Base-by-base conservation (phyloP, 2,329 filamentous ascomycete species). In the Ophiobolus disseminans region DNA sequence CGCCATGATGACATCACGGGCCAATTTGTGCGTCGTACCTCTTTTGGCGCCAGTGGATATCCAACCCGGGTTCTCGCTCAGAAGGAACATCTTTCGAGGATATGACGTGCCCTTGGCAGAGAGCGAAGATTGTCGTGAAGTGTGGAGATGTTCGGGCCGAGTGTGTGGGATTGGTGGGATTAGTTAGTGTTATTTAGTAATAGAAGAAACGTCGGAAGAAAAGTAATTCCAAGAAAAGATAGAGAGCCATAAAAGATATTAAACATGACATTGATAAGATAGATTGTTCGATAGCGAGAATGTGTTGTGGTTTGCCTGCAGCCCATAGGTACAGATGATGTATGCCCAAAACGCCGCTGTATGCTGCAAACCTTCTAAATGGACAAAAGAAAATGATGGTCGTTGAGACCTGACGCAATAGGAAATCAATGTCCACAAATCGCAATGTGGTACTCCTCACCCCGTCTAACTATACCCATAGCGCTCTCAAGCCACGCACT, bases 1-100 rank as follows among this genome's bases (percentile, higher is more conserved):
- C 55, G 52, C 52, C 52, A 56, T 54, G 8, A 54, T 56, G 55
- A 58, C 57, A 58, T 60, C 55, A 60, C 43, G 35, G 26, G 28
- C 10, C 39, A 19, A 26, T 47, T 30, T 31, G 34, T 36, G 22
- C 37, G 40, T 36, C 13, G 34, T 31, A 16, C 23, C 41, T 35
- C 34, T 35, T 40, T 39, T 40, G 26, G 31, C 16, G 28, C 14
- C 23, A 40, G 25, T 48, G 39, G 37, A 35, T 46, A 49, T 45
- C 2, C 20, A n/a, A 3, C 16, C 19, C 23, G 16, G 17, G 10
- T 36, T 32, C 17, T 38, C 41, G 46, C 38, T 42, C 41, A 22
- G n/a, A 46, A 38, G 32, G 39, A 47, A 40, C 43, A 46, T 55
- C 14, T 45, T 39, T 36, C 28, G 37, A 47, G 14, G 19, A 32